Percentiles rank a stretch among this genome's conserved stretches.
phyloP scores from a whole-genome alignment of 805 yeast genomes.

The Starmerella tilneyi region DNA sequence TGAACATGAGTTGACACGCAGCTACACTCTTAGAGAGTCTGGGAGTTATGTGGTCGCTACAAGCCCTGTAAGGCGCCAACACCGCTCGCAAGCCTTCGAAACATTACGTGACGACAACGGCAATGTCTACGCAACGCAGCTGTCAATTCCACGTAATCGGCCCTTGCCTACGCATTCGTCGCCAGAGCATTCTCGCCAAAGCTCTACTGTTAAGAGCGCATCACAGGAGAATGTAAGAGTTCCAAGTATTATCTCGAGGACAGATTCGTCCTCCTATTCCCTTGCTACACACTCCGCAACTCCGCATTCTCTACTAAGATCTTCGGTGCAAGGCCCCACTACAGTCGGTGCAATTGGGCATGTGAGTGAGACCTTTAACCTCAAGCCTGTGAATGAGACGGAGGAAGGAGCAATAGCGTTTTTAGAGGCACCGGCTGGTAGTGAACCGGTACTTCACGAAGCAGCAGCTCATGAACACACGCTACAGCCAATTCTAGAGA shows the following conservation, averaged over 20 bases:
- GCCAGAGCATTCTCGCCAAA: not conserved
- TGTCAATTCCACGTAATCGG: constrained; percentile 9
- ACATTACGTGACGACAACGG: constrained; percentile 8
- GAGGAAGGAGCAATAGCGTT: too few species aligned
- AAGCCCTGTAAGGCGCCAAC: constrained; percentile 13
- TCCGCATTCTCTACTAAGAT: not conserved
- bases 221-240: not conserved
- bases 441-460: not conserved
- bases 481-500: not conserved
- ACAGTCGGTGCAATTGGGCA: too few species aligned
- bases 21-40: constrained; percentile 18
- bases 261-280: constrained; percentile 6
- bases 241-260: constrained; percentile 7
- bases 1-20: not conserved
- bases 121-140: not conserved
- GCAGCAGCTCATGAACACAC: not conserved
- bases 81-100: constrained; percentile 15
- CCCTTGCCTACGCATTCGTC: constrained; percentile 7
- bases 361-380: too few species aligned
- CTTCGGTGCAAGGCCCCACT: too few species aligned
- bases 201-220: not conserved
- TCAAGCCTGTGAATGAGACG: too few species aligned
- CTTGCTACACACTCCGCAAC: not conserved
- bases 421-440: too few species aligned
- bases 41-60: constrained; percentile 21